A percentile compares a stretch with the other conserved stretches of the same genome.
Evolutionary conservation across 2,329 filamentous ascomycete species (phyloP).

Genomic region (Hymenoscyphus repandus): DNA sequence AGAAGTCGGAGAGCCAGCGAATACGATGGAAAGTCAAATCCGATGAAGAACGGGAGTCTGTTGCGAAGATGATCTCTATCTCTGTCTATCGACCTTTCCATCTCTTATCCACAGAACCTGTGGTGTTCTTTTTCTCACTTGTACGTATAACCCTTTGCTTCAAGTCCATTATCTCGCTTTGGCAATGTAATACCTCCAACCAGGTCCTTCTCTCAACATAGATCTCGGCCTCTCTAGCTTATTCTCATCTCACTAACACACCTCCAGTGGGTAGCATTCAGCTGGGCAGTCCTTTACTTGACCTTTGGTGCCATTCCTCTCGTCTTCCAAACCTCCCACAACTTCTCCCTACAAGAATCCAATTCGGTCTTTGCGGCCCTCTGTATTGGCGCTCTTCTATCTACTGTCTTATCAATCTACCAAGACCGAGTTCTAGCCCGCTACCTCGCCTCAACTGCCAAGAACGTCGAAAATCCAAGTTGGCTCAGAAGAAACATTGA

Average conservation of each 20-base stretch:
- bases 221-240: neutral
- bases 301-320: conserved; percentile 77
- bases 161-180: neutral
- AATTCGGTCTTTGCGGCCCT: conserved; percentile 72
- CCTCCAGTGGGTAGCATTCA: conserved; percentile 70
- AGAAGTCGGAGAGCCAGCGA: conserved; percentile 39
- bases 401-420: conserved; percentile 63
- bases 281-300: conserved; percentile 84
- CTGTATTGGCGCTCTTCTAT: conserved; percentile 59
- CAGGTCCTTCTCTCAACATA: too few relatives aligned
- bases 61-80: conserved; percentile 65
- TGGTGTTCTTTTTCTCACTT: conserved; percentile 80
- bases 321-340: conserved; percentile 64
- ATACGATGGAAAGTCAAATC: conserved; percentile 76
- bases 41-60: conserved; percentile 68
- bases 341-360: conserved; percentile 61
- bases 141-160: neutral
- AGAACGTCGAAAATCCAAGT: conserved; percentile 12
- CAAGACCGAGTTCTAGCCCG: conserved; percentile 62
- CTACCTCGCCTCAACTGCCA: conserved; percentile 32
- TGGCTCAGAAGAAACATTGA: conserved; percentile 19
- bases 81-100: conserved; percentile 76
- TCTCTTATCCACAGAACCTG: conserved; percentile 68
- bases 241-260: neutral
- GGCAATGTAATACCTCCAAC: too few relatives aligned